These are phyloP conservation scores for Lentinula edodes DNA, from an alignment of 768 basidiomycete species.

Conservation along the genomic window DNA sequence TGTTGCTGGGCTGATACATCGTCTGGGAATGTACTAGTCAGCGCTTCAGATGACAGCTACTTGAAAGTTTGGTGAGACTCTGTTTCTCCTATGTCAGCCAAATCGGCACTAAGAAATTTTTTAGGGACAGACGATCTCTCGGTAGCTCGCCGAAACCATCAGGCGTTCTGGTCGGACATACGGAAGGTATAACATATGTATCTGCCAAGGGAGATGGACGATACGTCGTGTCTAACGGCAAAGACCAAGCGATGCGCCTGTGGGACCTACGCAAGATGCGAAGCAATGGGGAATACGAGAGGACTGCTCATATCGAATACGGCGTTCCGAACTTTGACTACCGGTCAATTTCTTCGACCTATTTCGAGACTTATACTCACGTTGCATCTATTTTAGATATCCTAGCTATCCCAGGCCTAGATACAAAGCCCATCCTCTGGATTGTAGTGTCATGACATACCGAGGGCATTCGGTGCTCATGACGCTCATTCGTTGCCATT, in stretches of 20 bases:
- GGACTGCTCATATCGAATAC: slow-evolving; percentile 41
- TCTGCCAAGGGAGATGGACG: slow-evolving; percentile 95
- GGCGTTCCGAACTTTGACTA: slow-evolving; percentile 72
- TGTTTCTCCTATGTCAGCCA: slow-evolving; percentile 36
- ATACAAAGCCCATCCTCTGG: slow-evolving; percentile 67
- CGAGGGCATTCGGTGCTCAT: slow-evolving; percentile 85
- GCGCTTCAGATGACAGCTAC: slow-evolving; percentile 91
- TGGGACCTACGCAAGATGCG: slow-evolving; percentile 97
- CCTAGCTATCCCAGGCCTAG: slow-evolving; percentile 61
- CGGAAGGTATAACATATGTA: slow-evolving; percentile 92
- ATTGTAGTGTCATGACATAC: slow-evolving; percentile 95
- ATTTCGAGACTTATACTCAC: background rate
- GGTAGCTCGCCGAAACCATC: slow-evolving; percentile 68
- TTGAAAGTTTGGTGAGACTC: slow-evolving; percentile 85
- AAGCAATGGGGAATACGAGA: slow-evolving; percentile 61
- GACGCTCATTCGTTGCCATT: slow-evolving; percentile 94
- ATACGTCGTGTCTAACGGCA: slow-evolving; percentile 92
- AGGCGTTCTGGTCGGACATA: slow-evolving; percentile 91
- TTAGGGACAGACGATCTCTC: slow-evolving; percentile 52
- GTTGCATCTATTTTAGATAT: slow-evolving; percentile 34
- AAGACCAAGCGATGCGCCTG: slow-evolving; percentile 86
- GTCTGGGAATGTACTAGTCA: slow-evolving; percentile 91
- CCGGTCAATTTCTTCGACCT: slow-evolving; percentile 41
- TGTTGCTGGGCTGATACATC: slow-evolving; percentile 93
- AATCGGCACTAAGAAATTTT: background rate